These are phyloP conservation scores for Lomentospora prolificans DNA, from an alignment of 2,329 filamentous ascomycete species.

Conservation along the genomic window DNA sequence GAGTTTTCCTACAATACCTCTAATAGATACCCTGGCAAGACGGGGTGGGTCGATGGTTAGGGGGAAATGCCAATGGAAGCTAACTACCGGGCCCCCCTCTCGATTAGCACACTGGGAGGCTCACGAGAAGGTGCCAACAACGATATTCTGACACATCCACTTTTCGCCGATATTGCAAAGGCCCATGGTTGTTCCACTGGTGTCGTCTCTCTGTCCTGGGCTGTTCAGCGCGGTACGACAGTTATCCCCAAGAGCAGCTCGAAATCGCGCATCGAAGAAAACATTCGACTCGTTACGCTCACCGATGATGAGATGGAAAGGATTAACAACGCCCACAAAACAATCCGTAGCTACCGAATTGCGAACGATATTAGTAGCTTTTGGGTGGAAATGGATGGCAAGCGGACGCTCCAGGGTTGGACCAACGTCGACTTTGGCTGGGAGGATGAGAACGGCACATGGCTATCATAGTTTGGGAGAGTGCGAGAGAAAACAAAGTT, in stretches of 20 bases:
- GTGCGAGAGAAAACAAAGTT: too few species aligned
- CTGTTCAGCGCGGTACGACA: slow-evolving; percentile 16
- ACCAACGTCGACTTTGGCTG: slow-evolving; percentile 17
- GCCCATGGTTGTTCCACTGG: slow-evolving; percentile 16
- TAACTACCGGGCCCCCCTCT: neutral
- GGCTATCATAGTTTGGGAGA: too few species aligned
- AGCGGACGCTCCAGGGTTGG: slow-evolving; percentile 16
- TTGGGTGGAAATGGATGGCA: slow-evolving; percentile 15
- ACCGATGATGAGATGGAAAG: slow-evolving; percentile 17
- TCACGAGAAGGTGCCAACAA: slow-evolving; percentile 4
- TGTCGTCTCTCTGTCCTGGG: slow-evolving; percentile 19
- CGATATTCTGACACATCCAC: slow-evolving; percentile 14
- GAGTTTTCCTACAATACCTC: slow-evolving; percentile 3
- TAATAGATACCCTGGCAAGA: neutral
- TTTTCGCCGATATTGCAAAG: slow-evolving; percentile 17
- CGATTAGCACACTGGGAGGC: slow-evolving; percentile 10
- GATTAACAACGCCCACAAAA: slow-evolving; percentile 18
- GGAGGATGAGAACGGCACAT: slow-evolving; percentile 19
- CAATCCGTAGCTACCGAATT: slow-evolving; percentile 14
- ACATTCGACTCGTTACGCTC: slow-evolving; percentile 17
- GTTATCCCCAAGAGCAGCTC: slow-evolving; percentile 18
- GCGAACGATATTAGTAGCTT: slow-evolving; percentile 13
- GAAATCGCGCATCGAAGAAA: slow-evolving; percentile 16
- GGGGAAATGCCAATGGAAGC: too few species aligned
- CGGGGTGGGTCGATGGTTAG: too few species aligned